Conservation (phyloP, 352 stramenopile species). For the Phytophthora rubi region DNA sequence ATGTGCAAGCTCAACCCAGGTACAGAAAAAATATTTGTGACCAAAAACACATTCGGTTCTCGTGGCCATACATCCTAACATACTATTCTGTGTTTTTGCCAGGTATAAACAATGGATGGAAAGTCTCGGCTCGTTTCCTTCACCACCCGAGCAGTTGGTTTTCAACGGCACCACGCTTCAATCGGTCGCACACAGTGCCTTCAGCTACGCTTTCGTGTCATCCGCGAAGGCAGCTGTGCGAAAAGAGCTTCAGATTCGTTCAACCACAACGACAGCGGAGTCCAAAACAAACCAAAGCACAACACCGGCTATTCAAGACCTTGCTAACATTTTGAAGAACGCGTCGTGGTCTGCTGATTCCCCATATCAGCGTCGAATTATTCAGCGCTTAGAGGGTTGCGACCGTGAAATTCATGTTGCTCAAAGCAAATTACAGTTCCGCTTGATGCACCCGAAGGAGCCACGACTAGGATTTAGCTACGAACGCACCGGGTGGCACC, state of each 20-base stretch:
- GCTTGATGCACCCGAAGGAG: constrained; percentile 23
- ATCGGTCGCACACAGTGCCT: constrained; percentile 41
- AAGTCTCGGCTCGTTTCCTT: constrained; percentile 14
- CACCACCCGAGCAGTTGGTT: constrained; percentile 48
- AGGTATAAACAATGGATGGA: constrained; percentile 50
- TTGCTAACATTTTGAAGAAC: constrained; percentile 27
- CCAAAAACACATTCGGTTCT: not conserved
- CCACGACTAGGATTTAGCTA: constrained; percentile 42
- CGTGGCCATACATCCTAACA: not conserved
- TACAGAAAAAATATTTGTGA: constrained; percentile 9
- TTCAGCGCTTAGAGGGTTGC: constrained; percentile 17
- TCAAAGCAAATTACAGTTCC: constrained; percentile 60
- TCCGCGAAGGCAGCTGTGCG: constrained; percentile 40
- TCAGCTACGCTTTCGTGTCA: constrained; percentile 60
- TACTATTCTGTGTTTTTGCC: not conserved
- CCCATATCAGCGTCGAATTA: constrained; percentile 42
- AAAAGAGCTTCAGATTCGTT: constrained; percentile 4
- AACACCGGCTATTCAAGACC: not conserved
- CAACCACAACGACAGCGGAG: not conserved
- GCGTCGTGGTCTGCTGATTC: constrained; percentile 15
- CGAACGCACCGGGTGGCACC: constrained; percentile 50
- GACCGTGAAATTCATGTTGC: constrained; percentile 44
- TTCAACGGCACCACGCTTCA: constrained; percentile 53
- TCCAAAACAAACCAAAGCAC: not conserved
- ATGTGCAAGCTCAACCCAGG: constrained; percentile 36